Base-by-base conservation (phyloP, 2,329 filamentous ascomycete species). In the Elsinoe fawcettii region DNA sequence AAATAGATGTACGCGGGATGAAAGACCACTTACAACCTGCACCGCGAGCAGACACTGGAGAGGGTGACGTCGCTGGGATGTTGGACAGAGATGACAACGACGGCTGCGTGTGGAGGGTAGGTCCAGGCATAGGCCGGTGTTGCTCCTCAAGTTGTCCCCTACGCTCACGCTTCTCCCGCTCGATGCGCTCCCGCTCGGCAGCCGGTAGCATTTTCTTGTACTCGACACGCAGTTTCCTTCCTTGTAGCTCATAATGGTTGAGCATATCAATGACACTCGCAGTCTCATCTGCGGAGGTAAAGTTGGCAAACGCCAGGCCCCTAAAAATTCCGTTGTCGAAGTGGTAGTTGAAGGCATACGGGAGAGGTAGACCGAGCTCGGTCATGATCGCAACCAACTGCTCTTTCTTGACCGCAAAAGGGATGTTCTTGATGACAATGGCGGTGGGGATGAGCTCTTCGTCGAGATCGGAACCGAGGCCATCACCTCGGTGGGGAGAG, bases 181-280 rank as follows among this genome's bases (percentile, higher is more conserved):
- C 93, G 64, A 99, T 97, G 39, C 93, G 83, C 73, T 99, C 93
- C 55, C 93, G 83, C 73, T 97, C 93, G 30, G 91, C 89, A 63
- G 95, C 83, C 0, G 93, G 93, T 4, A 99, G 81, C 93, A 99
- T 97, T 76, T 97, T 97, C 80, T 99, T 99, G 77, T 97, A 99
- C 73, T 99, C 93, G 23, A 99, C 93, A 51, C 93, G 82, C 63
- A 99, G 76, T 75, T 97, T 97, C 60, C 93, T 83, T 46, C 93
- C 93, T 69, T 96, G 90, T 7, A 99, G 82, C 67, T 97, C 93
- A 71, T 96, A 87, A 65, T 95, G 90, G 69, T 99, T 99, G 80
- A 99, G 87, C 55, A 86, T 81, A 59, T 96, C 87, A 61, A 99
- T 99, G 51, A 97, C 93, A 51, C 86, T 81, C 11, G 88, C 87